Base-by-base conservation (phyloP, 768 basidiomycete species). In the Dioszegia hungarica region DNA sequence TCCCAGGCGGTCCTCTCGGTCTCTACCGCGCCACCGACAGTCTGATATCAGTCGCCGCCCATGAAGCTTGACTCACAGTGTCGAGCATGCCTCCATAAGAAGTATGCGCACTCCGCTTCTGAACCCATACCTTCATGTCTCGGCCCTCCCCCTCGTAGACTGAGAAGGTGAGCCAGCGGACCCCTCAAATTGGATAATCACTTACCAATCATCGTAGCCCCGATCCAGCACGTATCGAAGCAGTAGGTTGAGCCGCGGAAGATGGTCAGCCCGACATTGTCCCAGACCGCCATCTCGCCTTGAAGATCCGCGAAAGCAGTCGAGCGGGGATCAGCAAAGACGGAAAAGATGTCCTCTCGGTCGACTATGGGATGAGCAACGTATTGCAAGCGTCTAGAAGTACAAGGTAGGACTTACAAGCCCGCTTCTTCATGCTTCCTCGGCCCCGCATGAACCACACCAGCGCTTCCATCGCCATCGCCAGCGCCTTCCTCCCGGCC, bases 71-170 rank as follows among this genome's bases (percentile, higher is more conserved):
- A 37, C 47, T 49, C 25, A 51, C 49, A 24, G 36, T 51, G 22
- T 51, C 49, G 14, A 51, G 36, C 37, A 38, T 24, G 12, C 49
- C 49, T 12, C 36, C 36, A 15, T 27, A 20, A 14, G 89, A 93
- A 65, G 83, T 88, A 72, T 95, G 95, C 56, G 78, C 79, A 1
- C 89, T 81, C 8, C 93, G 82, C 6, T 84, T 86, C 1, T 94
- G 91, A 1, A 90, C 84, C 93, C 94, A 97, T 2, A 93, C 78
- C 54, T 77, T 79, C 66, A 86, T 68, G 57, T 27, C 79, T 59
- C 54, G 44, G 1, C 64, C 64, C 22, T 59, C 57, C 1, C 67
- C 67, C 37, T 68, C 67, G 36, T 63, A 68, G 11, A 58, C 64
- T 68, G 41, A 17, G 10, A 11, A 11, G 8, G n/a, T 55, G 31